Conservation (phyloP, 1,284 basidiomycete species). For the Cyathus pygmaeus region DNA sequence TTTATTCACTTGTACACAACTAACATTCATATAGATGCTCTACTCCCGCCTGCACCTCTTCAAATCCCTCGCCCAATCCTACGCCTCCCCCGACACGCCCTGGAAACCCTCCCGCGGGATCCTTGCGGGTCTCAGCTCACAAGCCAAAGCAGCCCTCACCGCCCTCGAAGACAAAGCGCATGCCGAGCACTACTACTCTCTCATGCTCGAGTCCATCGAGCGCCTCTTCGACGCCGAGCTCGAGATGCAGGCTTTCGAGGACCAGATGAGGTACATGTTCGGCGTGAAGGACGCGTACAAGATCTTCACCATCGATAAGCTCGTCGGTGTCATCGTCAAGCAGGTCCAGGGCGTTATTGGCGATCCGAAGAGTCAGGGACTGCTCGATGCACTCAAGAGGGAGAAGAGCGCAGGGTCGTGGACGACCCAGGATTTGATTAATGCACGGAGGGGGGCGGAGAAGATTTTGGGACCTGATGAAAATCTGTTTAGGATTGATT, state of each 20-base stretch:
- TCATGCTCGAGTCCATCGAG: conserved; percentile 89
- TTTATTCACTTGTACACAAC: conserved; percentile 4
- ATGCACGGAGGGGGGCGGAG: conserved; percentile 92
- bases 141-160: neutral
- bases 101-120: conserved; percentile 19
- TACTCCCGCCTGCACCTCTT: conserved; percentile 90
- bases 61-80: conserved; percentile 76
- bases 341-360: conserved; percentile 87
- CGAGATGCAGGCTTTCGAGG: conserved; percentile 80
- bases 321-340: conserved; percentile 8
- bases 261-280: neutral
- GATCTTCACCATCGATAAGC: neutral
- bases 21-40: conserved; percentile 69
- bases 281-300: neutral
- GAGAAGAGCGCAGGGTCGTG: conserved; percentile 60
- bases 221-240: conserved; percentile 93
- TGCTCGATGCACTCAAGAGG: conserved; percentile 71
- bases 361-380: conserved; percentile 78
- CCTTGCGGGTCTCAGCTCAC: neutral
- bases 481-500: conserved; percentile 91
- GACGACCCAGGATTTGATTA: conserved; percentile 84
- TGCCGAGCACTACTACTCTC: conserved; percentile 79
- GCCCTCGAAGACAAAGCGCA: conserved; percentile 23
- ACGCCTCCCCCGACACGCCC: conserved; percentile 70
- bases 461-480: conserved; percentile 88